These are phyloP conservation scores for Naegleria gruberi DNA, from an alignment of 208 protist species.

Conservation along the genomic window DNA sequence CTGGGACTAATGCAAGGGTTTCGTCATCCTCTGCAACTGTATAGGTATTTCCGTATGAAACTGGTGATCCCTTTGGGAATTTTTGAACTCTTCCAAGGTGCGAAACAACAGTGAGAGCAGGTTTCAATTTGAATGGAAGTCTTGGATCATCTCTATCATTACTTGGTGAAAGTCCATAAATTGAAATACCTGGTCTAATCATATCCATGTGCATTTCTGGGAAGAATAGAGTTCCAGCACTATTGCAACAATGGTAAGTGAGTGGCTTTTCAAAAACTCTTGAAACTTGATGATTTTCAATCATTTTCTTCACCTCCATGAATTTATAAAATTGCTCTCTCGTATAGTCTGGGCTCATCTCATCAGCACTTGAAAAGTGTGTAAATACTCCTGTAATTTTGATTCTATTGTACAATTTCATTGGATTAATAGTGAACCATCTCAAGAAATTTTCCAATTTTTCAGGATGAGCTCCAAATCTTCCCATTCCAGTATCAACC, in stretches of 20 bases:
- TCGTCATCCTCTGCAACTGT: neutral
- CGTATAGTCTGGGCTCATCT: neutral
- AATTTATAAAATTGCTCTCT: neutral
- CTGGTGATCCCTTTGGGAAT: neutral
- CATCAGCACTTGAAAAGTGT: conserved; percentile 10
- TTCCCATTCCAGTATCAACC: neutral
- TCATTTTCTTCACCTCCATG: neutral
- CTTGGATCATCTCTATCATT: neutral
- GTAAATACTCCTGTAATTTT: neutral
- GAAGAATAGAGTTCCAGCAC: neutral
- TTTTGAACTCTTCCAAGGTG: neutral
- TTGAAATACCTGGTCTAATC: neutral
- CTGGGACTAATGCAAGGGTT: neutral
- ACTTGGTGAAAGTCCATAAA: neutral
- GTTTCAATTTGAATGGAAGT: neutral
- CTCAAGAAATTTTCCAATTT: neutral
- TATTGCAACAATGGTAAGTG: neutral
- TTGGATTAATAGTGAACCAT: neutral
- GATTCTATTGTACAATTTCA: neutral
- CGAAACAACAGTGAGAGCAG: neutral
- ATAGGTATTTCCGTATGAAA: neutral
- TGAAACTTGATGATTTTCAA: no score
- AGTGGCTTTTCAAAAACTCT: neutral
- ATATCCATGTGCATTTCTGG: neutral
- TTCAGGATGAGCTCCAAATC: neutral